These are phyloP conservation scores for Cystofilobasidium ferigula DNA, from an alignment of 768 basidiomycete species.

Conservation along the genomic window DNA sequence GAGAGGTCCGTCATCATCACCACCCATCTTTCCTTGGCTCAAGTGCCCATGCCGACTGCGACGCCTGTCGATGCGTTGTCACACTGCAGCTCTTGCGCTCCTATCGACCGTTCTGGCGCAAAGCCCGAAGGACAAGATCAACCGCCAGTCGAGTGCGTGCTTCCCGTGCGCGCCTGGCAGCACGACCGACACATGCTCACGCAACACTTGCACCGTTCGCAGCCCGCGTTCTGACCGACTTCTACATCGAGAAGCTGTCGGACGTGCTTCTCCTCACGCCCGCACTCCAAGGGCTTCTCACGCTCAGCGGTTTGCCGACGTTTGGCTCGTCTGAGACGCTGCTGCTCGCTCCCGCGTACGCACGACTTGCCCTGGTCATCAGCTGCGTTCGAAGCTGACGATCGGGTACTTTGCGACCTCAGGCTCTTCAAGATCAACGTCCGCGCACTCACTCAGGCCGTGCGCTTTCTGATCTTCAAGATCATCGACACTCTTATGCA, in stretches of 20 bases:
- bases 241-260: slow-evolving; percentile 76
- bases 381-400: neutral
- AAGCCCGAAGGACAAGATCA: slow-evolving; percentile 55
- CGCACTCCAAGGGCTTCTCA: slow-evolving; percentile 61
- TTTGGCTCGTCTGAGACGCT: slow-evolving; percentile 55
- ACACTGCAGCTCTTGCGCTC: slow-evolving; percentile 63
- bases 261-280: slow-evolving; percentile 75
- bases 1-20: neutral
- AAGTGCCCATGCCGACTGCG: neutral
- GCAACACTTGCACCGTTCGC: neutral
- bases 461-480: slow-evolving; percentile 66
- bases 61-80: neutral
- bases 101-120: slow-evolving; percentile 58
- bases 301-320: slow-evolving; percentile 52
- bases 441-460: slow-evolving; percentile 68
- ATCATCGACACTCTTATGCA: slow-evolving; percentile 71
- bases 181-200: too few species aligned
- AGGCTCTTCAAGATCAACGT: slow-evolving; percentile 68
- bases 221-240: slow-evolving; percentile 73
- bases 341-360: neutral
- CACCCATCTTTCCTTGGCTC: neutral
- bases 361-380: neutral
- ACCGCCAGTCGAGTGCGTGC: slow-evolving; percentile 65
- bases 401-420: slow-evolving; percentile 40
- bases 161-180: slow-evolving; percentile 12